These are phyloP conservation scores for Desmodesmus armatus DNA, from an alignment of 139 green algal species.

Conservation along the genomic window DNA sequence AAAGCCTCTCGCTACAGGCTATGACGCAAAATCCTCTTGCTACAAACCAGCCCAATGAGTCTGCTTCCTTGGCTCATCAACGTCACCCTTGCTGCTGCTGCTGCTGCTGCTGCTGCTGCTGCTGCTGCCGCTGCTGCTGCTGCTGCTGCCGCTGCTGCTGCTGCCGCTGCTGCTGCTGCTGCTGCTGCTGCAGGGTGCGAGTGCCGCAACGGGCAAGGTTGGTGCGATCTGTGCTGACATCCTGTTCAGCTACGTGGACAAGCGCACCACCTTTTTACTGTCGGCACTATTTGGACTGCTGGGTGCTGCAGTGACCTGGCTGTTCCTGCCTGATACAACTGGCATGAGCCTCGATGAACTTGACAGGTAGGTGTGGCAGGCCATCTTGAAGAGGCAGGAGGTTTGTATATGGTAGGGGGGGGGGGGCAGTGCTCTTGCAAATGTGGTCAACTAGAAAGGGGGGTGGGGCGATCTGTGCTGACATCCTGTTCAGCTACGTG, in stretches of 20 bases:
- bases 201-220: conserved; percentile 52
- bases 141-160: neutral
- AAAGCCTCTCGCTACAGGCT: neutral
- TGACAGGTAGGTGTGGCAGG: too few species aligned
- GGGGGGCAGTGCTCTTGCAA: too few species aligned
- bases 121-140: neutral
- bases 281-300: neutral
- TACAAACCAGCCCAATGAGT: too few species aligned
- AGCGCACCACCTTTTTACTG: conserved; percentile 54
- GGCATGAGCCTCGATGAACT: conserved; percentile 66
- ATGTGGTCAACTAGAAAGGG: neutral
- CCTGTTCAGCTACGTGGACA: neutral
- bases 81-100: neutral
- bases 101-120: neutral
- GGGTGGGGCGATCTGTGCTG: conserved; percentile 56
- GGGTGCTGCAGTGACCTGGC: neutral
- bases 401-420: too few species aligned
- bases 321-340: conserved; percentile 71
- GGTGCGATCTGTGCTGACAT: conserved; percentile 59
- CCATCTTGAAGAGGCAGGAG: too few species aligned
- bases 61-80: neutral
- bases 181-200: conserved; percentile 51
- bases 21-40: neutral
- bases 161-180: neutral
- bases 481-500: conserved; percentile 46